Evolutionary conservation across 768 basidiomycete species (phyloP).

Genomic region (Lyophyllum semitale): DNA sequence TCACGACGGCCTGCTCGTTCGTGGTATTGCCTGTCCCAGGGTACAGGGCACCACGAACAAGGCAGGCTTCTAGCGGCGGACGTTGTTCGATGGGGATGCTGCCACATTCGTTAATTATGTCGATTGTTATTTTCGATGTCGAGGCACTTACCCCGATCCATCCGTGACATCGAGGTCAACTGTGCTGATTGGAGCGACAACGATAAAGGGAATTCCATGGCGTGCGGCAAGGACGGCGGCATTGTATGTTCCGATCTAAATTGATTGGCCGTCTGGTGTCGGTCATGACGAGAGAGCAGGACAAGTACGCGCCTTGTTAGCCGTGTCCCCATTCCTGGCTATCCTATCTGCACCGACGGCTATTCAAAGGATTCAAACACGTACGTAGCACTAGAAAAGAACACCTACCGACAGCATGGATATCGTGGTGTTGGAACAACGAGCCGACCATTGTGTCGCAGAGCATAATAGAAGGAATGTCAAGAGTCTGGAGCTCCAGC

Average conservation of each 20-base stretch:
- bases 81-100: conserved; percentile 94
- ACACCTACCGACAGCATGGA: conserved; percentile 76
- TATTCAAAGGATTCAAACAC: conserved; percentile 23
- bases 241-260: conserved; percentile 90
- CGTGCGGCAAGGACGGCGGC: conserved; percentile 89
- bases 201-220: conserved; percentile 88
- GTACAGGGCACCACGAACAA: conserved; percentile 81
- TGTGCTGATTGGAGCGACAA: conserved; percentile 91
- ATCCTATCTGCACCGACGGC: conserved; percentile 89
- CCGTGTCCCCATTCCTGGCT: conserved; percentile 93
- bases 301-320: conserved; percentile 69
- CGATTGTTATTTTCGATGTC: neutral
- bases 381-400: neutral
- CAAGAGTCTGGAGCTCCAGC: conserved; percentile 81
- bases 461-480: conserved; percentile 89
- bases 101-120: conserved; percentile 8
- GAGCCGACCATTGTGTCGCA: conserved; percentile 99
- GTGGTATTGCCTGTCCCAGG: conserved; percentile 43
- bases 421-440: conserved; percentile 82
- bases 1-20: conserved; percentile 72
- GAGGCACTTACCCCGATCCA: conserved; percentile 58
- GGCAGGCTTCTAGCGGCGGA: conserved; percentile 83
- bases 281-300: neutral
- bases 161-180: conserved; percentile 80
- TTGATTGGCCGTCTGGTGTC: conserved; percentile 18